Conservation (phyloP, 208 protist species). For the Angomonas ambiguus region DNA sequence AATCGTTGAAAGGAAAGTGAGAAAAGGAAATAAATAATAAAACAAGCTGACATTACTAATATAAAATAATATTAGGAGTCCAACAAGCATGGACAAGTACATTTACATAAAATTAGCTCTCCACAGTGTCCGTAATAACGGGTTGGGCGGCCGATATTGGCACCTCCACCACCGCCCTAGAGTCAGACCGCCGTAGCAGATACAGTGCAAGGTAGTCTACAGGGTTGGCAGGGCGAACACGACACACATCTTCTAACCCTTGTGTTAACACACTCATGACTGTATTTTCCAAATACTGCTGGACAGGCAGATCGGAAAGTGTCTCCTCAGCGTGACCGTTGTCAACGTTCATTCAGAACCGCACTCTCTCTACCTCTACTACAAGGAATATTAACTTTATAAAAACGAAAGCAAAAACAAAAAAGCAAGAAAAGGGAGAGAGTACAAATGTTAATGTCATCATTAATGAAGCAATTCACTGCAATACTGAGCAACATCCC, state of each 20-base stretch:
- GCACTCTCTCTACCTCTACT: no score
- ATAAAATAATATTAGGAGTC: no score
- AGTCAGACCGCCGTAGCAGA: constrained; percentile 70
- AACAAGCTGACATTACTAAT: no score
- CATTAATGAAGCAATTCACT: neutral
- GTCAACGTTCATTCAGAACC: no score
- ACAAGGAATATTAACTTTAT: neutral
- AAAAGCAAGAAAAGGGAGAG: neutral
- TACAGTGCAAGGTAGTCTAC: constrained; percentile 90
- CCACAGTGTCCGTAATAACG: neutral
- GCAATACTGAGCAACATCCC: no score
- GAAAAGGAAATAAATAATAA: no score
- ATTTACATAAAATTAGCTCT: no score
- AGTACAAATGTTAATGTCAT: neutral
- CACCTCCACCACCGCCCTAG: constrained; percentile 68
- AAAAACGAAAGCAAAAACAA: neutral
- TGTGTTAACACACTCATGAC: constrained; percentile 85
- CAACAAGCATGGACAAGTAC: no score
- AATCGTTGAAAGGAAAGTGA: neutral
- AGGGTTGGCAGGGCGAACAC: constrained; percentile 87
- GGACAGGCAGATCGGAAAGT: constrained; percentile 24
- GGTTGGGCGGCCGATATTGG: constrained; percentile 12
- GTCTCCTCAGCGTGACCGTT: no score
- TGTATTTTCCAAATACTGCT: constrained; percentile 84
- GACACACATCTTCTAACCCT: constrained; percentile 80